These are phyloP conservation scores for Porodaedalea pini DNA, from an alignment of 1,284 basidiomycete species.

Conservation along the genomic window DNA sequence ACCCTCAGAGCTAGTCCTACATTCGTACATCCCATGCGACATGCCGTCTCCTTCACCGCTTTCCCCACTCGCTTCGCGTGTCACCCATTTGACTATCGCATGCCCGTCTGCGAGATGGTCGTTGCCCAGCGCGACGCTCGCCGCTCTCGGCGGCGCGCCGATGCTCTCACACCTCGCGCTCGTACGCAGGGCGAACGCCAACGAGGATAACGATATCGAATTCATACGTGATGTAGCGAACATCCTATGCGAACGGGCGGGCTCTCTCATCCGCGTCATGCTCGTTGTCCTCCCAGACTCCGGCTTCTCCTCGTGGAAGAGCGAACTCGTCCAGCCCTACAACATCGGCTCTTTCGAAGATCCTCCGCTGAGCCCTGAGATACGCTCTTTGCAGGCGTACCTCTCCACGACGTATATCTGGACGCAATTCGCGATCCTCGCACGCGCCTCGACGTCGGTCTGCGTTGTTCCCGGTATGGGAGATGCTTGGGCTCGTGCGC, in stretches of 20 bases:
- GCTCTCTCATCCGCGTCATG: slow-evolving; percentile 5
- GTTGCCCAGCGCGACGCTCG: slow-evolving; percentile 35
- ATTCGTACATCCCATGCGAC: slow-evolving; percentile 4
- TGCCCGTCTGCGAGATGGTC: slow-evolving; percentile 38
- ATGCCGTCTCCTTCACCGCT: not conserved
- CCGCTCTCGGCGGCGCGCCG: slow-evolving; percentile 32
- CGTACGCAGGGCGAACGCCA: slow-evolving; percentile 38
- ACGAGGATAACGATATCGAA: slow-evolving; percentile 40
- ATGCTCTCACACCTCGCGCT: slow-evolving; percentile 41
- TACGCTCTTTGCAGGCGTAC: slow-evolving; percentile 2
- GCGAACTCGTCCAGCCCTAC: not conserved
- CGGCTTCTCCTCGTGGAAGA: slow-evolving; percentile 5
- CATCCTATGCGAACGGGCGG: slow-evolving; percentile 28
- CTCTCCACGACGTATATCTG: slow-evolving; percentile 13
- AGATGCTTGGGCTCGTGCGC: slow-evolving; percentile 11
- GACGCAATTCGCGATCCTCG: not conserved
- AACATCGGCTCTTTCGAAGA: not conserved
- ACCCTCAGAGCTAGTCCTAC: slow-evolving; percentile 13
- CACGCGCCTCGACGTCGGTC: not conserved
- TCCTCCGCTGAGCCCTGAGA: not conserved
- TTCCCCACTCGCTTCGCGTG: not conserved
- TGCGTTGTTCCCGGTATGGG: slow-evolving; percentile 9
- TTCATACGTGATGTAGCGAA: slow-evolving; percentile 35
- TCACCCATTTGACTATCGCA: slow-evolving; percentile 39
- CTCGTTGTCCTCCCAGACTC: slow-evolving; percentile 11